These are phyloP conservation scores for Fraxinus pennsylvanica DNA, from an alignment of 257 asterid species.

Conservation along the genomic window DNA sequence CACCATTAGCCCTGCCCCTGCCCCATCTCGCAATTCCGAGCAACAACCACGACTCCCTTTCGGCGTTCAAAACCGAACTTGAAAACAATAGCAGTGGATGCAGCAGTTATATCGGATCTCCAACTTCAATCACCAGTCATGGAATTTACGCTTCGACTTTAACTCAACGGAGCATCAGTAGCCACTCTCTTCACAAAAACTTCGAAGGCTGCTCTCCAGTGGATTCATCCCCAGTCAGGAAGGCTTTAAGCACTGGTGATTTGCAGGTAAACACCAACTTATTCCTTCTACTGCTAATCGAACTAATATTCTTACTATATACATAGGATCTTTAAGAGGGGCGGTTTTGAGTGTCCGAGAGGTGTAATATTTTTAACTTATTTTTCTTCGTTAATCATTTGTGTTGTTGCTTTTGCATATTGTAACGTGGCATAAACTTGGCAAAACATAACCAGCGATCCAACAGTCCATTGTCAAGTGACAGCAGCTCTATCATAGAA, in stretches of 20 bases:
- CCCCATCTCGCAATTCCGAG: slow-evolving; percentile 53
- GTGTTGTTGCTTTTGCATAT: neutral
- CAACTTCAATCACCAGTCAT: slow-evolving; percentile 38
- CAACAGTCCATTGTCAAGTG: slow-evolving; percentile 56
- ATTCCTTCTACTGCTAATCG: neutral
- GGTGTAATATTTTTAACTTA: neutral
- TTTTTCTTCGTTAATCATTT: neutral
- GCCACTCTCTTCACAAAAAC: slow-evolving; percentile 59
- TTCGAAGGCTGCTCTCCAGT: slow-evolving; percentile 44
- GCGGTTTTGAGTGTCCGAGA: neutral
- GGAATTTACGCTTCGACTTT: slow-evolving; percentile 31
- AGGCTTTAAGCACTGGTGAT: slow-evolving; percentile 68
- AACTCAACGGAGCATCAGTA: slow-evolving; percentile 69
- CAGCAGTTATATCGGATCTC: slow-evolving; percentile 75
- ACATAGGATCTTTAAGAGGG: neutral
- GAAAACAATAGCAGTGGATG: slow-evolving; percentile 64
- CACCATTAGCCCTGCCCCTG: slow-evolving; percentile 26
- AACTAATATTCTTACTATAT: neutral
- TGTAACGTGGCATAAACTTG: slow-evolving; percentile 38
- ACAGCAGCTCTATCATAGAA: slow-evolving; percentile 59
- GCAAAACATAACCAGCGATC: slow-evolving; percentile 32
- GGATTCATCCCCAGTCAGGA: slow-evolving; percentile 55
- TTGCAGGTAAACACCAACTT: slow-evolving; percentile 42
- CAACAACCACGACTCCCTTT: slow-evolving; percentile 46
- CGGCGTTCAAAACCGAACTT: slow-evolving; percentile 53